These are phyloP conservation scores for Pleurotus eryngii DNA, from an alignment of 768 basidiomycete species.

Conservation along the genomic window DNA sequence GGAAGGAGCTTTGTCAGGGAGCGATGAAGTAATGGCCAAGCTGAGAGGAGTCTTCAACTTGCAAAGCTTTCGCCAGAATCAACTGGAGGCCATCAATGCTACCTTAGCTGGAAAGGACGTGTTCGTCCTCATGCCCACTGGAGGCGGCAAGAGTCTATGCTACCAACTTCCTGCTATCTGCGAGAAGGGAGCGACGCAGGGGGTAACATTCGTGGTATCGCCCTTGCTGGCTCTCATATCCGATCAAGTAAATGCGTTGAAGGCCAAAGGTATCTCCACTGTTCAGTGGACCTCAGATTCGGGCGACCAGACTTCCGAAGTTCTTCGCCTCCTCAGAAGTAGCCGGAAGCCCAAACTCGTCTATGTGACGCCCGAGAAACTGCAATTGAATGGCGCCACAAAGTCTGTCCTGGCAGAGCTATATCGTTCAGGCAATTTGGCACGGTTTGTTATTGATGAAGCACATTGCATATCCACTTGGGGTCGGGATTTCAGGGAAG, in stretches of 20 bases:
- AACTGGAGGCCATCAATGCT: constrained; percentile 81
- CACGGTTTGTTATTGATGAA: constrained; percentile 93
- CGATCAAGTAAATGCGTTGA: constrained; percentile 78
- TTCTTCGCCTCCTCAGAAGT: constrained; percentile 40
- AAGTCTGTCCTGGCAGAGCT: constrained; percentile 55
- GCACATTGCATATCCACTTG: constrained; percentile 93
- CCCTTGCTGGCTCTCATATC: constrained; percentile 87
- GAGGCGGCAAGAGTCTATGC: constrained; percentile 87
- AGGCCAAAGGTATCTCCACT: constrained; percentile 62
- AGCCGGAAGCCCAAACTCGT: constrained; percentile 60
- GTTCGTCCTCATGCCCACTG: constrained; percentile 95
- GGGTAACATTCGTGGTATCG: constrained; percentile 87
- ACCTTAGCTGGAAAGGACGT: constrained; percentile 81
- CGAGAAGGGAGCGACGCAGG: constrained; percentile 60
- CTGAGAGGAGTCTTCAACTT: constrained; percentile 64
- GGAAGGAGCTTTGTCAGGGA: background rate
- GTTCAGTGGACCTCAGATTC: constrained; percentile 65
- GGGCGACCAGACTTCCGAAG: constrained; percentile 18
- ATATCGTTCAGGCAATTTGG: constrained; percentile 55
- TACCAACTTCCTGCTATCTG: constrained; percentile 92
- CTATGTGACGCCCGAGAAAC: constrained; percentile 91
- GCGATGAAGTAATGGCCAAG: constrained; percentile 47
- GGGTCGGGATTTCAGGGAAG: constrained; percentile 91
- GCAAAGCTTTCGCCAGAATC: constrained; percentile 71
- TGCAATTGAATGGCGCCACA: constrained; percentile 59